Evolutionary conservation across 202 grass and related monocot genomes (phyloP).

Genomic region (Saccharum hybrid): DNA sequence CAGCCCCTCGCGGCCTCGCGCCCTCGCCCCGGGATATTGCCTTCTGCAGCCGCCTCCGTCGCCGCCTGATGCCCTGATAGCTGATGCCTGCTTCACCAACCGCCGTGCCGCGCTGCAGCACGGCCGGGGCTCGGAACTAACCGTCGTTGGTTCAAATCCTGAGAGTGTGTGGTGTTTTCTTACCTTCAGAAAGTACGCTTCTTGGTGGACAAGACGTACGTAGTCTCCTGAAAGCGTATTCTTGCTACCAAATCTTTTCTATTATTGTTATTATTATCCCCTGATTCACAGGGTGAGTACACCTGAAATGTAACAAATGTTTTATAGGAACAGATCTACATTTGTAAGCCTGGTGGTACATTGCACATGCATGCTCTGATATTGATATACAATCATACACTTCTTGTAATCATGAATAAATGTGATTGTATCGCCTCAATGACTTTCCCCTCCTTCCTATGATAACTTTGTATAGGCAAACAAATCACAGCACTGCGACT

Average conservation of each 20-base stretch:
- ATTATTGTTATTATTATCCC: background rate
- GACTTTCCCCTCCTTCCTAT: background rate
- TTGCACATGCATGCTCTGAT: conserved; percentile 18
- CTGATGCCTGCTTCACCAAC: background rate
- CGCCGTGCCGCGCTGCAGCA: background rate
- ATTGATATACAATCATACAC: background rate
- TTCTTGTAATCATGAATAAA: background rate
- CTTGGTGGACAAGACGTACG: background rate
- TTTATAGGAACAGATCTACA: conserved; percentile 21
- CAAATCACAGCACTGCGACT: conserved; percentile 6
- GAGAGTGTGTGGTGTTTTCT: background rate
- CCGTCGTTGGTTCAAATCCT: conserved; percentile 3
- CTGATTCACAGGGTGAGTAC: background rate
- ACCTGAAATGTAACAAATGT: background rate
- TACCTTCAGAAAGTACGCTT: background rate
- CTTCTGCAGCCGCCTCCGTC: background rate
- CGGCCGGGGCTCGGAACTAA: background rate
- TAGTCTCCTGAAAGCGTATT: background rate
- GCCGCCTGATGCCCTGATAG: background rate
- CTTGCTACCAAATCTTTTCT: background rate
- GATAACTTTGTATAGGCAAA: background rate
- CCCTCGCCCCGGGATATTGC: background rate
- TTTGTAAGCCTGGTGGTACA: background rate
- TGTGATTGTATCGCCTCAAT: background rate
- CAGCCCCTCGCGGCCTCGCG: background rate